These are phyloP conservation scores for Ceratocystiopsis sp. DNA, from an alignment of 2,329 filamentous ascomycete species.

Conservation along the genomic window DNA sequence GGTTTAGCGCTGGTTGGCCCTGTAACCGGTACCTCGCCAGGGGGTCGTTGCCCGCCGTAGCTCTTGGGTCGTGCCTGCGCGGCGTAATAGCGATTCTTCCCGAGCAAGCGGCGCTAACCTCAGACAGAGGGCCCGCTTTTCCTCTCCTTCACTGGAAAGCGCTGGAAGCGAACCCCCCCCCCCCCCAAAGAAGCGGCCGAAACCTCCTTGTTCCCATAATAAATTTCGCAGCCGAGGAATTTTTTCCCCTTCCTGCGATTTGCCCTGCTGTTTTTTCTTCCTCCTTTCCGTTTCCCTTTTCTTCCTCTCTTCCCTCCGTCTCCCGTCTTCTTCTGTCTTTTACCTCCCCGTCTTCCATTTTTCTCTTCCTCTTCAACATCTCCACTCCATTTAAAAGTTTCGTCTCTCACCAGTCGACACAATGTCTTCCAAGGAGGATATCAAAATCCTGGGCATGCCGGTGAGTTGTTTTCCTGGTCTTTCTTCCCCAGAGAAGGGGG, in stretches of 20 bases:
- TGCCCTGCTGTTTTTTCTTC: not conserved
- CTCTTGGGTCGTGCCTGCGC: too few relatives aligned
- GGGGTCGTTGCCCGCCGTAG: too few relatives aligned
- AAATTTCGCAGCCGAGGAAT: constrained; percentile 16
- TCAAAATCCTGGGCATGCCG: constrained; percentile 49
- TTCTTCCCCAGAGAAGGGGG: not conserved
- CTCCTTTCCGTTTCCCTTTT: constrained; percentile 9
- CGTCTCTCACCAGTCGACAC: constrained; percentile 28
- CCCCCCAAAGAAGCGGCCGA: too few relatives aligned
- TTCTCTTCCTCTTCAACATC: constrained; percentile 12
- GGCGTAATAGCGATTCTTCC: too few relatives aligned
- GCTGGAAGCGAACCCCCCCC: constrained; percentile 15
- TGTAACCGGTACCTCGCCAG: too few relatives aligned
- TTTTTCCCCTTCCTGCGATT: constrained; percentile 17
- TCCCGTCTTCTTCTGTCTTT: constrained; percentile 17
- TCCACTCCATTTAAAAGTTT: constrained; percentile 20
- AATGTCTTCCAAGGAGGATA: constrained; percentile 38
- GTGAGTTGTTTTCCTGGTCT: constrained; percentile 25
- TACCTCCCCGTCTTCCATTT: constrained; percentile 9
- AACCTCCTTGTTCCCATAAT: constrained; percentile 3
- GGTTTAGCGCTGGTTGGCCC: too few relatives aligned
- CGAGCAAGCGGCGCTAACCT: too few relatives aligned
- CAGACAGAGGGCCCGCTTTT: not conserved
- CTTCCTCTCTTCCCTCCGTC: constrained; percentile 11
- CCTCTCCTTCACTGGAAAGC: constrained; percentile 9